Evolutionary conservation across 331 rosid species (phyloP), one percentile per base, ranked within the genome.

Genomic region (Quercus phellos): DNA sequence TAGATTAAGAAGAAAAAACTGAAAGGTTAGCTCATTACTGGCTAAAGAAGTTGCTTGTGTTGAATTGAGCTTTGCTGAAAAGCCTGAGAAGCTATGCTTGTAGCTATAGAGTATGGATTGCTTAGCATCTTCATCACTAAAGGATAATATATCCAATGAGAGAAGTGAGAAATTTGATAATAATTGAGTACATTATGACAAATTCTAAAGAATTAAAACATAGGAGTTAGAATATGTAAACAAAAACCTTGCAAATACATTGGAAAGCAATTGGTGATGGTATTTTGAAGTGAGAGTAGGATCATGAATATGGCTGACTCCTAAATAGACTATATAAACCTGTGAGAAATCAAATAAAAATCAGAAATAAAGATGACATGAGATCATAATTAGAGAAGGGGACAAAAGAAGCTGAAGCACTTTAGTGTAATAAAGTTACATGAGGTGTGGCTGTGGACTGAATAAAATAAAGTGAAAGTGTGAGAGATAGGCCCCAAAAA

Each of bases 271-370:
- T 70, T 69, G 79, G 73, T 78, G 68, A 69, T 89, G 92, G 56
- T 74, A 72, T 46, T 84, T 68, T 55, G 82, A 80, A 55, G 88
- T 81, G 70, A 87, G 85, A 30, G 26, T 79, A 21, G 90, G 77
- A 77, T 82, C 84, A 26, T 17, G 51, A 63, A 67, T 22, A 71
- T 46, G 78, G 74, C 61, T 81, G 78, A 68, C 74, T 35, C 93
- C 92, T 72, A 87, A 74, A 81, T 89, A 87, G 24, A 89, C 89
- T 63, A 87, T 83, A 68, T 86, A 85, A 51, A 87, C 89, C 93
- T 89, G 73, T 55, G 42, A 13, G 34, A 59, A 26, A 29, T 58
- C 38, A 76, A 6, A 68, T 6, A 68, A 32, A 63, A 18, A 19
- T 17, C 3, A 61, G 16, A 55, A 55, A 73, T 32, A 84, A 17